Evolutionary conservation across 352 stramenopile genomes (phyloP).

Genomic region (Globisporangium ultimum): DNA sequence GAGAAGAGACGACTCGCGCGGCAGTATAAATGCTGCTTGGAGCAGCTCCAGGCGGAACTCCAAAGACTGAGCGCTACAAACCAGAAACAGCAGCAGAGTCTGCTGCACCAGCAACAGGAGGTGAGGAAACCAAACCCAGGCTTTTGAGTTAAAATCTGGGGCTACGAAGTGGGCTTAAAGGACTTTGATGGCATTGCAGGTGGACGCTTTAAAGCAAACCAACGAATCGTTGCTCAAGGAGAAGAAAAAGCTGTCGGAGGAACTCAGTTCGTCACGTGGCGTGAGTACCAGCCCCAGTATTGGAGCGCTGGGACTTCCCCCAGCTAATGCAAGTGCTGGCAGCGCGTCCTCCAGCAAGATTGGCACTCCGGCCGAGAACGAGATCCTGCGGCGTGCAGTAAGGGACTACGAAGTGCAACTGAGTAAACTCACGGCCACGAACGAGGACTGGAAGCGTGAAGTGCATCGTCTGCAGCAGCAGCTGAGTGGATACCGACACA

Average conservation of each 20-base stretch:
- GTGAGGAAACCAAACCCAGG: neutral
- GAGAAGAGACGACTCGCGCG: slow-evolving; percentile 22
- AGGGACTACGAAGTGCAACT: slow-evolving; percentile 53
- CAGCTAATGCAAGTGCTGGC: neutral
- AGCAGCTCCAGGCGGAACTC: slow-evolving; percentile 29
- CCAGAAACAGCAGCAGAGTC: slow-evolving; percentile 5
- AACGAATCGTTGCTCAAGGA: slow-evolving; percentile 20
- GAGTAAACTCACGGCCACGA: slow-evolving; percentile 33
- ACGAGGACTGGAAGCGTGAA: slow-evolving; percentile 39
- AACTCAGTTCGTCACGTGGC: neutral
- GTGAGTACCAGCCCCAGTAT: neutral
- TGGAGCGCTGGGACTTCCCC: neutral
- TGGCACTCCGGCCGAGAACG: slow-evolving; percentile 34
- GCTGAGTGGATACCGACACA: slow-evolving; percentile 40
- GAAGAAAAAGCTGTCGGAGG: slow-evolving; percentile 23
- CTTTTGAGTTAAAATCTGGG: no score
- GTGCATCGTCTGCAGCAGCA: slow-evolving; percentile 54
- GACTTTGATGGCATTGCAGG: neutral
- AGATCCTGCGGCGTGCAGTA: slow-evolving; percentile 46
- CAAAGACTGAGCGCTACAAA: slow-evolving; percentile 12
- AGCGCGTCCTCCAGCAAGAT: neutral
- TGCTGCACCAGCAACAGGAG: slow-evolving; percentile 11
- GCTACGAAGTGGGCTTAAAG: neutral
- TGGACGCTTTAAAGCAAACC: slow-evolving; percentile 19
- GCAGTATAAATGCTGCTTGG: slow-evolving; percentile 33